These are phyloP conservation scores for Ilex asprella DNA, from an alignment of 257 asterid species.

Conservation along the genomic window DNA sequence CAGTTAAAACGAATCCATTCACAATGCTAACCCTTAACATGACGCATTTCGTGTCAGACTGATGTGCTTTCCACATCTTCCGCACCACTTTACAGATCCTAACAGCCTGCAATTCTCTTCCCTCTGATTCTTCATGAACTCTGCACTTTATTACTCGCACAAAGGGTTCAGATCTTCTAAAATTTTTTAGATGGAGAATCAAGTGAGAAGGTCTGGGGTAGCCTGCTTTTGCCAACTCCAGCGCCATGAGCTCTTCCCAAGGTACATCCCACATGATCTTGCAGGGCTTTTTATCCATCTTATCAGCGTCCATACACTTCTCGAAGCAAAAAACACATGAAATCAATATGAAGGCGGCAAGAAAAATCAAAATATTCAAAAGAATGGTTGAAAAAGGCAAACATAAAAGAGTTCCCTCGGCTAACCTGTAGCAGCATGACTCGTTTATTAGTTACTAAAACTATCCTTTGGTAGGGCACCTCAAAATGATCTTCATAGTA, in stretches of 20 bases:
- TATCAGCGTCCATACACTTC: conserved; percentile 71
- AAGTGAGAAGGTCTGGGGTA: conserved; percentile 66
- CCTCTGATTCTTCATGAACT: conserved; percentile 54
- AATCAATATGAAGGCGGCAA: conserved; percentile 12
- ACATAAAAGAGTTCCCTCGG: conserved; percentile 5
- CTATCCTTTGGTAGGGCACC: conserved; percentile 85
- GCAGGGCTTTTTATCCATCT: conserved; percentile 85
- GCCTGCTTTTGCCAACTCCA: conserved; percentile 95
- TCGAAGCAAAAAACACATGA: background rate
- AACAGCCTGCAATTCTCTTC: conserved; percentile 70
- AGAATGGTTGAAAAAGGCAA: background rate
- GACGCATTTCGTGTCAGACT: conserved; percentile 25
- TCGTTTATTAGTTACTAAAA: conserved; percentile 78
- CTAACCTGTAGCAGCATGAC: conserved; percentile 87
- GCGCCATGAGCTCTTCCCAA: conserved; percentile 84
- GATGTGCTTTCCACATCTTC: conserved; percentile 71
- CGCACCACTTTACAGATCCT: conserved; percentile 60
- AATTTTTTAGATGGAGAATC: conserved; percentile 74
- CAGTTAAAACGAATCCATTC: conserved; percentile 7
- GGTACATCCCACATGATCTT: conserved; percentile 97
- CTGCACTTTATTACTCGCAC: conserved; percentile 89
- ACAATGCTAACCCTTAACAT: conserved; percentile 38
- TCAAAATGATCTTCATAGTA: conserved; percentile 72
- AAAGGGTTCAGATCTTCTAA: conserved; percentile 72
- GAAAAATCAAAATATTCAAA: background rate